Base-by-base conservation (phyloP, 345 rosid genomes). In the Hirschfeldia incana region DNA sequence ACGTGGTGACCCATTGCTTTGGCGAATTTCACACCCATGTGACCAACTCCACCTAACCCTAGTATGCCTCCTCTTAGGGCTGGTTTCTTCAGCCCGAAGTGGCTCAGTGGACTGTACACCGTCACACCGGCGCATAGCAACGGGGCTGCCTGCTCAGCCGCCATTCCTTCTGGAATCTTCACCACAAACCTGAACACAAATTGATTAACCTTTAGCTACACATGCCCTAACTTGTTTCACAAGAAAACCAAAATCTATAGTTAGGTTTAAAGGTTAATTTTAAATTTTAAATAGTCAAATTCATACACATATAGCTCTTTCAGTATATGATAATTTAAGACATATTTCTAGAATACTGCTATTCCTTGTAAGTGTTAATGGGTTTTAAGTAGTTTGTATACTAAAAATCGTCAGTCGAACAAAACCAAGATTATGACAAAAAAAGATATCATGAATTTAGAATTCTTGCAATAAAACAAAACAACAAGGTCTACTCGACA, bases 31-130 rank as follows among this genome's bases (percentile, higher is more conserved):
- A 94, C 97, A 28, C 97, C 98, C 97, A 94, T 91, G 85, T 94
- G 98, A 1, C 98, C 98, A 3, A 91, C 98, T 67, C 98, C 98
- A 69, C 98, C 97, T 62, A 94, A 87, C 65, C 98, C 98, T 75
- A 94, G 53, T 21, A 94, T 88, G 3, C 91, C 97, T 76, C 98
- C 97, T 68, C 91, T 85, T n/a, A 91, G 73, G 12, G 97, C 97
- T 59, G 88, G 85, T 65, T 44, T 51, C 32, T 69, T 90, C 67
- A 94, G 60, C 9, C 93, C 97, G 9, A 92, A 94, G 83, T 92
- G 98, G 70, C 46, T 84, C 68, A 94, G 76, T 49, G 98, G 98
- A 79, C 98, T 92, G 86, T 88, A 94, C 15, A 92, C 91, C 1
- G 97, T 94, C 77, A 94, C 87, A 6, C 94, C 97, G 0, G 98